Evolutionary conservation across 495 filamentous ascomycete genomes (phyloP).

Genomic region (Polyplosphaeria fusca): DNA sequence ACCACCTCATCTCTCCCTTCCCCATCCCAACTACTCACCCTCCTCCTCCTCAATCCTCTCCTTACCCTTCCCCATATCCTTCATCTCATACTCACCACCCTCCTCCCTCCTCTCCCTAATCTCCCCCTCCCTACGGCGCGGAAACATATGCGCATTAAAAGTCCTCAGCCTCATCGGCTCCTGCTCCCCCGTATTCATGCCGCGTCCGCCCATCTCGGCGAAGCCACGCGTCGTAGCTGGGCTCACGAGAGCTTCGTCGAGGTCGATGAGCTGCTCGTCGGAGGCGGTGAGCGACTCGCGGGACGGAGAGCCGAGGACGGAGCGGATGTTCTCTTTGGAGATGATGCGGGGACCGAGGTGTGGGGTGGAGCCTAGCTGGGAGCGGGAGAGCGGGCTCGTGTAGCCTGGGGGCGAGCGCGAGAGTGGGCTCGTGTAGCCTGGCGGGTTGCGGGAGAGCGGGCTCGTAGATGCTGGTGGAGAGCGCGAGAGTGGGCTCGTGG

Average conservation of each 20-base stretch:
- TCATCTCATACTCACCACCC: not conserved
- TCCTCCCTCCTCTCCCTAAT: not conserved
- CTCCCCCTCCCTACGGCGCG: not conserved
- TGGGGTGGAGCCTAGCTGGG: no score
- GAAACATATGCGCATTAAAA: constrained; percentile 26
- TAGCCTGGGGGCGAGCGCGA: no score
- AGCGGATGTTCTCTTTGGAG: constrained; percentile 21
- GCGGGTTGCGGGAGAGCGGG: no score
- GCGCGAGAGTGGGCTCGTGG: no score
- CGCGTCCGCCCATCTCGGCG: not conserved
- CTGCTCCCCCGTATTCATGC: not conserved
- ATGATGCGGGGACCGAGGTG: constrained; percentile 12
- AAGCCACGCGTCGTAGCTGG: not conserved
- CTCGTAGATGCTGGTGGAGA: no score
- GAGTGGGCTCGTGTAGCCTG: no score
- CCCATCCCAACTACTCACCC: not conserved
- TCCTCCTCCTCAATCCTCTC: not conserved
- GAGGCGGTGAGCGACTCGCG: not conserved
- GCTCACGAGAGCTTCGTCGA: not conserved
- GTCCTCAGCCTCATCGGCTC: not conserved
- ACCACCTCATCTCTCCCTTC: not conserved
- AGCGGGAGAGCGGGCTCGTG: no score
- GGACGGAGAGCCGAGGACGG: constrained; percentile 3
- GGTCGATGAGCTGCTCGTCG: not conserved
- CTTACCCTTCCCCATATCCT: not conserved